Evolutionary conservation across 1,284 basidiomycete species (phyloP).

Genomic region (Austroboletus novae-zelandiae): DNA sequence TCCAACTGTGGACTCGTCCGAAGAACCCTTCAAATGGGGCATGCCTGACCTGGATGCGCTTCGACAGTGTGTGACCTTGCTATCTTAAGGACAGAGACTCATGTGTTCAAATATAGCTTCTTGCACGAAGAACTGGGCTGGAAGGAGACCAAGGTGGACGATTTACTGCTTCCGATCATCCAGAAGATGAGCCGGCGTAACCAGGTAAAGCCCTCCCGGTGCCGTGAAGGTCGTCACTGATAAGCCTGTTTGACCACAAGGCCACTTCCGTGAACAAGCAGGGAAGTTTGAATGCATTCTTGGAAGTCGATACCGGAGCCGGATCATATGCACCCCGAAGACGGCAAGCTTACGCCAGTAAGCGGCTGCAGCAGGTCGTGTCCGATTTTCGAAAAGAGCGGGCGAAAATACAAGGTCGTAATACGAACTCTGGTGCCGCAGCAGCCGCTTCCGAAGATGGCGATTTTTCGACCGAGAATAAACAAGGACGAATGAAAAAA

Average conservation of each 20-base stretch:
- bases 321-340: slow-evolving; percentile 74
- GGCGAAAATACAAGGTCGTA: slow-evolving; percentile 18
- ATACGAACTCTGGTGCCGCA: slow-evolving; percentile 1
- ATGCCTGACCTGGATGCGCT: slow-evolving; percentile 92
- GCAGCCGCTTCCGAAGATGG: slow-evolving; percentile 15
- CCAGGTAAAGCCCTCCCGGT: slow-evolving; percentile 45
- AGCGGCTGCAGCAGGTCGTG: slow-evolving; percentile 88
- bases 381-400: slow-evolving; percentile 71
- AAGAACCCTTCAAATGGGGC: slow-evolving; percentile 97
- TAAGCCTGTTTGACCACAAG: slow-evolving; percentile 33
- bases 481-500: slow-evolving; percentile 31
- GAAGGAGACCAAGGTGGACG: slow-evolving; percentile 86
- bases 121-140: slow-evolving; percentile 86
- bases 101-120: slow-evolving; percentile 52
- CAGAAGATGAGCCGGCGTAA: slow-evolving; percentile 82
- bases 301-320: slow-evolving; percentile 61
- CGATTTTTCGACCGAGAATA: slow-evolving; percentile 17
- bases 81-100: not conserved
- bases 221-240: not conserved
- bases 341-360: slow-evolving; percentile 79
- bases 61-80: slow-evolving; percentile 56
- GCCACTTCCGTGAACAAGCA: slow-evolving; percentile 70
- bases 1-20: slow-evolving; percentile 86
- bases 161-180: slow-evolving; percentile 90
- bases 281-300: slow-evolving; percentile 62